Evolutionary conservation across 345 rosid genomes (phyloP).

Genomic region (Eucalyptus polyanthemos): DNA sequence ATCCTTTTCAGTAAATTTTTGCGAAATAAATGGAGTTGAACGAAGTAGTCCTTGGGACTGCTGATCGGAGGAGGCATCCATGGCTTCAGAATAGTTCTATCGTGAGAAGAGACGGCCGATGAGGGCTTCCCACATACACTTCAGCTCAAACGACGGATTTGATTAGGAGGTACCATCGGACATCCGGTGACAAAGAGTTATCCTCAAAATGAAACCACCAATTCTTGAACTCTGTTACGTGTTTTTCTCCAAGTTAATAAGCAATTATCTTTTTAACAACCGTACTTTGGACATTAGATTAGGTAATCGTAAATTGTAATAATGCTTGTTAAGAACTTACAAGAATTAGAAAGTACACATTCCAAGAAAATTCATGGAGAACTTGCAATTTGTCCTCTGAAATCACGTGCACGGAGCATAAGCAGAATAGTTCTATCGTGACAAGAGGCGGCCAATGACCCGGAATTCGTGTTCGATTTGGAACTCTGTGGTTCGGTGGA

Average conservation of each 20-base stretch:
- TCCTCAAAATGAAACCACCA: constrained; percentile 45
- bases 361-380: constrained; percentile 9
- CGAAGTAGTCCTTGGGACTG: not conserved
- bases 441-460: not conserved
- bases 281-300: not conserved
- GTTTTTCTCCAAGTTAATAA: constrained; percentile 7
- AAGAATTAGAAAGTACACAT: not conserved
- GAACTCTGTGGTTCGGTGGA: not conserved
- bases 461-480: not conserved
- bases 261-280: not conserved
- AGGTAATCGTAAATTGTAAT: constrained; percentile 1
- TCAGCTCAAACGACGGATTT: constrained; percentile 32
- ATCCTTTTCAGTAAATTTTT: not conserved
- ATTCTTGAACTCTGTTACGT: constrained; percentile 32
- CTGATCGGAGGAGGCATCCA: not conserved
- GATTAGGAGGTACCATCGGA: constrained; percentile 47
- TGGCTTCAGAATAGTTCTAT: not conserved
- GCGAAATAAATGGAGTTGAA: not conserved
- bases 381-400: not conserved
- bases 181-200: constrained; percentile 36
- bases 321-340: too few relatives aligned
- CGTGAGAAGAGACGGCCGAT: not conserved
- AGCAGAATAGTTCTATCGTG: not conserved
- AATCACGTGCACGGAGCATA: not conserved
- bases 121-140: not conserved